Base-by-base conservation (phyloP, 169 alveolate species). In the Theileria equi region DNA sequence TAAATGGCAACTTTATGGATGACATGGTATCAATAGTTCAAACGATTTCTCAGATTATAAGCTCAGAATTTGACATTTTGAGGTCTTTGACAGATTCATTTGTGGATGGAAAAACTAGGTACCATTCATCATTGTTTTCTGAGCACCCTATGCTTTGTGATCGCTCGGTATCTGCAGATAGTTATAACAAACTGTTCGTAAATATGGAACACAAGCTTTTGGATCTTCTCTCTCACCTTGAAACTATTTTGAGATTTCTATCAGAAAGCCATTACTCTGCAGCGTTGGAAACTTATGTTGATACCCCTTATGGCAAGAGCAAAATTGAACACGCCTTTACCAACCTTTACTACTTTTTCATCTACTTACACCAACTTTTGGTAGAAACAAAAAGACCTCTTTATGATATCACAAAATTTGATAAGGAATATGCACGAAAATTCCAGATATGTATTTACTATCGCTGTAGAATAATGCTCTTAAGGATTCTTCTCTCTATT, bases 361-460 rank as follows among this genome's bases (percentile, higher is more conserved):
- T 68, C 0, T 41, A 64, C 16, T 23, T 43, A n/a, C 63, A 74
- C 50, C 3, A 64, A 11, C n/a, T 47, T n/a, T 41, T 74, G 29
- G 23, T 17, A 36, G 5, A 45, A 38, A 40, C 61, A 13, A 32
- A n/a, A 0, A 49, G 43, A 64, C 72, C 84, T 3, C n/a, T 74
- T 7, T 74, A 74, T 49, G 60, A 64, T 8, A 64, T 54, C 31
- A 61, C 62, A 62, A 23, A 25, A 16, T 47, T 34, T n/a, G 17
- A 41, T 1, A 65, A 35, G 21, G 54, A 60, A 5, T 64, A 63
- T 31, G 45, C 50, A 17, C 40, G 52, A 1, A 53, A 31, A 45
- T 74, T 74, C 32, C 84, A 74, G 40, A 50, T 31, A 5, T 74
- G 79, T 32, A 31, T 74, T 11, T 74, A 59, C 36, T 64, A 74